A percentile compares a stretch with the other conserved stretches of the same genome.
phyloP scores from a whole-genome alignment of 1,284 basidiomycete genomes.

The Megacollybia platyphylla region DNA sequence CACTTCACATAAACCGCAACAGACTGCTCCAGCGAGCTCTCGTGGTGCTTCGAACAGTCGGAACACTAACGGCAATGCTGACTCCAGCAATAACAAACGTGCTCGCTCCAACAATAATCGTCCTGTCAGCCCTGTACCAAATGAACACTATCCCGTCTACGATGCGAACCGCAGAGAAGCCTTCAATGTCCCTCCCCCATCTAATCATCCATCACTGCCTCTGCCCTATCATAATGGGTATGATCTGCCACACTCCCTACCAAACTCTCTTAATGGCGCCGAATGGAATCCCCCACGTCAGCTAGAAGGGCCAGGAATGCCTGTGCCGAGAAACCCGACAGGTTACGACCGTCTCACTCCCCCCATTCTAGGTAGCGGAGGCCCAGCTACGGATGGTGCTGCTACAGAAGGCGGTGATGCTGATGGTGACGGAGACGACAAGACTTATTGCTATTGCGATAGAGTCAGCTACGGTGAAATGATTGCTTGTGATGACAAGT shows the following conservation, averaged over 20 bases:
- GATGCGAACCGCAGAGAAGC: conserved; percentile 7
- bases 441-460: conserved; percentile 83
- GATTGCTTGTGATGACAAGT: conserved; percentile 91
- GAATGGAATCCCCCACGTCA: conserved; percentile 36
- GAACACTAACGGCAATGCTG: conserved; percentile 17
- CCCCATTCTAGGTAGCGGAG: background rate
- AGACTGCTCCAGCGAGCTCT: conserved; percentile 16
- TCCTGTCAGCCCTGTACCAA: conserved; percentile 9
- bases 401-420: conserved; percentile 27
- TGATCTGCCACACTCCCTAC: conserved; percentile 16
- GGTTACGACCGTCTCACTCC: conserved; percentile 5
- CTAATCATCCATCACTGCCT: conserved; percentile 16
- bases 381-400: conserved; percentile 6
- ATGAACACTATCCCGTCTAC: conserved; percentile 12
- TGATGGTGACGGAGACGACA: conserved; percentile 57
- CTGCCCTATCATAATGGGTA: conserved; percentile 19
- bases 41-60: conserved; percentile 12
- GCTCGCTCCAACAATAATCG: conserved; percentile 13
- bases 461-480: conserved; percentile 88
- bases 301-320: conserved; percentile 68
- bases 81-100: conserved; percentile 20
- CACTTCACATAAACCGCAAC: conserved; percentile 38
- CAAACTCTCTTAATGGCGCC: conserved; percentile 7
- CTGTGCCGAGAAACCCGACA: conserved; percentile 28
- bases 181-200: conserved; percentile 13